phyloP scores from a whole-genome alignment of 2,329 filamentous ascomycete genomes.

The Colletotrichum destructivum region DNA sequence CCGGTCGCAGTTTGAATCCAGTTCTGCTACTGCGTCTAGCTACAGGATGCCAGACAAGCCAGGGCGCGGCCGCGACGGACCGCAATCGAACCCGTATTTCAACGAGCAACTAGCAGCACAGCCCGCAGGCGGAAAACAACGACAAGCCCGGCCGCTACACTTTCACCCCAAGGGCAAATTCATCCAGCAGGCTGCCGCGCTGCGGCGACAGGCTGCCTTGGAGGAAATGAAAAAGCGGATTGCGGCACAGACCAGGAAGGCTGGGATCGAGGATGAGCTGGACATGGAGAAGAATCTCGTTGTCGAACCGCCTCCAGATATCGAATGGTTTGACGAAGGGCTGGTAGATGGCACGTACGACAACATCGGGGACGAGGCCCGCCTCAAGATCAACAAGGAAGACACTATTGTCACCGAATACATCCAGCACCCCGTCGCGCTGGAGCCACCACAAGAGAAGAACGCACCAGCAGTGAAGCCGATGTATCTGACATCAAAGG shows the following conservation, averaged over 20 bases:
- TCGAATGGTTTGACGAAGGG: conserved; percentile 99
- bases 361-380: conserved; percentile 73
- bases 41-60: conserved; percentile 55
- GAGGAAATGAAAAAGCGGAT: conserved; percentile 97
- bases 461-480: conserved; percentile 84
- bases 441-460: conserved; percentile 93
- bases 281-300: conserved; percentile 92
- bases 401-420: conserved; percentile 92
- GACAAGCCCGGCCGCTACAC: conserved; percentile 82
- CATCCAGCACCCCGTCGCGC: conserved; percentile 91
- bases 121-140: conserved; percentile 69
- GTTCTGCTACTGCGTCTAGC: conserved; percentile 39
- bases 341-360: conserved; percentile 84
- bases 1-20: conserved; percentile 37
- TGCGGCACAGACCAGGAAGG: conserved; percentile 87
- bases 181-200: conserved; percentile 91
- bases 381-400: conserved; percentile 81
- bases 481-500: conserved; percentile 91
- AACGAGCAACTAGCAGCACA: conserved; percentile 78
- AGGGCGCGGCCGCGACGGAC: conserved; percentile 47
- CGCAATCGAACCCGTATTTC: conserved; percentile 81
- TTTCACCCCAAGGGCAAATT: conserved; percentile 99
- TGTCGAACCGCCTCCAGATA: conserved; percentile 84
- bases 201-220: conserved; percentile 88
- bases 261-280: conserved; percentile 92